Evolutionary conservation across 1,139 yeast species (phyloP), one percentile per base, ranked within the genome.

Genomic region (Hanseniaspora sp.): DNA sequence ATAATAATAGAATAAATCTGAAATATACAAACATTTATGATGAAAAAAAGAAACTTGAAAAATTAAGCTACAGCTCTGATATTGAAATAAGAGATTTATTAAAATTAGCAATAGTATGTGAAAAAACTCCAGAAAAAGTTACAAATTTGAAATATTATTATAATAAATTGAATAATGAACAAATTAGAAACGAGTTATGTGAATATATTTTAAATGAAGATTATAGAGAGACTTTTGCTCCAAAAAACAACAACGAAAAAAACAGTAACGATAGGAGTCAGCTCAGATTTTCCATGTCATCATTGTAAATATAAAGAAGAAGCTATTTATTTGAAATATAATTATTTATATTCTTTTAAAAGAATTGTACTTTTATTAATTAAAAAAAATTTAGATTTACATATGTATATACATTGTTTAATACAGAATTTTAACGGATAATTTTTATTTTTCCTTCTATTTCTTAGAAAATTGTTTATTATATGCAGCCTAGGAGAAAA

Each of bases 51-150:
- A 15, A 12, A 13, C 13, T 35, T 31, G 33, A 30, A 34, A 12
- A 5, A 8, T 8, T 45, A 31, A 18, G 13, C 11, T 45, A 45
- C 18, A 12, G 18, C 1, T 11, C 31, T 5, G 17, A 18, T 7
- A 34, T 28, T 5, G 33, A 33, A 9, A 6, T 45, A 1, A 11
- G 1, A 17, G 48, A 34, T 34, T 23, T 45, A 13, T 6, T 29
- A 11, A 45, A 9, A 13, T 31, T 45, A 13, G 30, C 48, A 33
- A 34, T 33, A 7, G 37, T 45, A 7, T 11, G 39, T 57, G 58
- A 39, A 61, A 64, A 67, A 68, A 66, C 54, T 59, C 64, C 23
- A 65, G 64, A 53, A 54, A 58, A 40, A 55, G 59, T 13, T 59
- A 59, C 44, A 58, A 62, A 60, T 58, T 59, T 53, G 62, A 63